Evolutionary conservation across 1,284 basidiomycete species (phyloP).

Genomic region (Vanrija pseudolonga): DNA sequence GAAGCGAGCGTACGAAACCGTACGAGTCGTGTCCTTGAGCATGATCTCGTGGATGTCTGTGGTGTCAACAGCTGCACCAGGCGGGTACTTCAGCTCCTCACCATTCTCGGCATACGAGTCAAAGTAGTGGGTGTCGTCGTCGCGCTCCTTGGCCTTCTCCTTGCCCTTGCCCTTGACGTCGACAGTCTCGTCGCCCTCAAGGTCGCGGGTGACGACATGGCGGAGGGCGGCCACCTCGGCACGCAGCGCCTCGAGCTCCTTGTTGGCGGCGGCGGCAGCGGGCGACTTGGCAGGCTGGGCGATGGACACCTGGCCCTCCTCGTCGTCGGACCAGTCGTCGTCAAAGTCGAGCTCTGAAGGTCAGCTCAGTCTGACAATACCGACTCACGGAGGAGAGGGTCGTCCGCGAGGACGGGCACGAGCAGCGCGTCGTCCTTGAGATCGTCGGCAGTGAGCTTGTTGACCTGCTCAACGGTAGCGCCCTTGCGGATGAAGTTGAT

Average conservation of each 20-base stretch:
- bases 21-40: slow-evolving; percentile 80
- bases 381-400: slow-evolving; percentile 82
- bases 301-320: slow-evolving; percentile 38
- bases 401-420: slow-evolving; percentile 72
- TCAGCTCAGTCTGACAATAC: background rate
- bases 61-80: background rate
- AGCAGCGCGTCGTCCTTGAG: slow-evolving; percentile 72
- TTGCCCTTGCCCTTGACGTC: slow-evolving; percentile 29
- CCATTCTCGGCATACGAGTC: slow-evolving; percentile 81
- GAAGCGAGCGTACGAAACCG: slow-evolving; percentile 87
- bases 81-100: slow-evolving; percentile 49
- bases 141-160: slow-evolving; percentile 50
- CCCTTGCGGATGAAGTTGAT: slow-evolving; percentile 78
- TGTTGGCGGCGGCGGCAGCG: slow-evolving; percentile 38
- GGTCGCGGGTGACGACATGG: slow-evolving; percentile 27
- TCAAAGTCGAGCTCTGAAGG: slow-evolving; percentile 58
- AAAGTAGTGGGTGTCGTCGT: slow-evolving; percentile 94
- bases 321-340: slow-evolving; percentile 66
- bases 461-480: background rate
- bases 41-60: slow-evolving; percentile 58
- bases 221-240: slow-evolving; percentile 33
- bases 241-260: slow-evolving; percentile 32
- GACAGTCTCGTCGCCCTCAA: slow-evolving; percentile 23
- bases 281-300: slow-evolving; percentile 39
- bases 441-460: slow-evolving; percentile 7